These are phyloP conservation scores for Dacryopinax primogenitus DNA, from an alignment of 768 basidiomycete genomes.

Conservation along the genomic window DNA sequence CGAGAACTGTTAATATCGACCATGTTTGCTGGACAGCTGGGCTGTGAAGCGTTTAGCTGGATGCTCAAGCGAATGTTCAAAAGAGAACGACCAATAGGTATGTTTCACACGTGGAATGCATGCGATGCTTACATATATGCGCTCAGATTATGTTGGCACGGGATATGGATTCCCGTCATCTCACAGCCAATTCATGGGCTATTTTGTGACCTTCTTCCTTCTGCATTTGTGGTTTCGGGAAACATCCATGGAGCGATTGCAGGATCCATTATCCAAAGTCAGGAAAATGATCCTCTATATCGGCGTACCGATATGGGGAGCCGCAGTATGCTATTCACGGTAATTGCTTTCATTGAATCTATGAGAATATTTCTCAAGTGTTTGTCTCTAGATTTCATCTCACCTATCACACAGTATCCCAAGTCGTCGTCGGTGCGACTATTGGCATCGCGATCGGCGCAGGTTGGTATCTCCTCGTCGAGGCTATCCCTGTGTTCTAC, in stretches of 20 bases:
- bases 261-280: conserved; percentile 37
- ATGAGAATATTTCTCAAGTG: neutral
- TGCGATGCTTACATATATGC: neutral
- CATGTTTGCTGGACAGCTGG: conserved; percentile 73
- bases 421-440: conserved; percentile 60
- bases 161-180: conserved; percentile 84
- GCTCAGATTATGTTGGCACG: conserved; percentile 31
- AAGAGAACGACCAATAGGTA: conserved; percentile 55
- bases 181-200: conserved; percentile 84
- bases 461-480: conserved; percentile 41
- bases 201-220: conserved; percentile 62
- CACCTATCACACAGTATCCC: conserved; percentile 57
- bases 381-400: conserved; percentile 43
- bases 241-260: conserved; percentile 35
- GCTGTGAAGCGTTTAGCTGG: conserved; percentile 57
- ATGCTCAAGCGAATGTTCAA: conserved; percentile 53
- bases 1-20: conserved; percentile 67
- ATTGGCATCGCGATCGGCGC: conserved; percentile 49
- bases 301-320: conserved; percentile 44
- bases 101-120: conserved; percentile 17
- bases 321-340: conserved; percentile 67
- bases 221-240: conserved; percentile 64
- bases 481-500: conserved; percentile 42
- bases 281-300: conserved; percentile 39
- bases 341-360: conserved; percentile 24